phyloP scores from a whole-genome alignment of 139 green algal genomes.

The Chlorella sp. region DNA sequence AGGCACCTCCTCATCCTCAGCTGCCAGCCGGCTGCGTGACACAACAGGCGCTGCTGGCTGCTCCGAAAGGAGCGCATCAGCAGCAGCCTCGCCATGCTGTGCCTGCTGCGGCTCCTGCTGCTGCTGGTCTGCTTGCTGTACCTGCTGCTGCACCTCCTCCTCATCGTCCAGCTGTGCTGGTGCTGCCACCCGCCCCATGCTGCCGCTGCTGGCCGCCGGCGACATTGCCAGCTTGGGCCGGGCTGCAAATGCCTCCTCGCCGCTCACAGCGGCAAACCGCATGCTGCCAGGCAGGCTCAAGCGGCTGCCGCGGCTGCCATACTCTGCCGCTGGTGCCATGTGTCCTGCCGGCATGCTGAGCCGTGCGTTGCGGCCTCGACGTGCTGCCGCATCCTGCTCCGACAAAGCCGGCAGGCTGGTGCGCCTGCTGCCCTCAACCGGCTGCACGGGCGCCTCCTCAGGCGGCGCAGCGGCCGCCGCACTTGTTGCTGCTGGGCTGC shows the following conservation, averaged over 20 bases:
- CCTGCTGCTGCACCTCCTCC: background rate
- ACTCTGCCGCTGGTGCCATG: background rate
- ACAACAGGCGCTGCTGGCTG: background rate
- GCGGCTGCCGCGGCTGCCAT: background rate
- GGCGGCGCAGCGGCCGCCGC: background rate
- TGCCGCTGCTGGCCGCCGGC: background rate
- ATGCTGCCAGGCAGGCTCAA: background rate
- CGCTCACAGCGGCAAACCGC: background rate
- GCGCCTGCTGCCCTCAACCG: background rate
- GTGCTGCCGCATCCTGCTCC: background rate
- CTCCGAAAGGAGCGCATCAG: background rate
- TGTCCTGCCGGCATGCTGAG: conserved; percentile 19
- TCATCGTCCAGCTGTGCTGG: background rate
- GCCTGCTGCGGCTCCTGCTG: background rate
- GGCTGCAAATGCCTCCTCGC: background rate
- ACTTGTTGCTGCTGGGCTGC: background rate
- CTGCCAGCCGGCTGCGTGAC: background rate
- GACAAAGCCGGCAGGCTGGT: background rate
- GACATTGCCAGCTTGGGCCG: background rate
- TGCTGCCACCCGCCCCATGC: background rate
- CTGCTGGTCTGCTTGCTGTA: background rate
- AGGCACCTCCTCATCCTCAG: background rate
- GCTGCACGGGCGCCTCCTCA: background rate
- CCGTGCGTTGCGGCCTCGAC: background rate
- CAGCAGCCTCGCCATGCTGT: no score